Evolutionary conservation across 495 filamentous ascomycete genomes (phyloP).

Genomic region (Amniculicola lignicola): DNA sequence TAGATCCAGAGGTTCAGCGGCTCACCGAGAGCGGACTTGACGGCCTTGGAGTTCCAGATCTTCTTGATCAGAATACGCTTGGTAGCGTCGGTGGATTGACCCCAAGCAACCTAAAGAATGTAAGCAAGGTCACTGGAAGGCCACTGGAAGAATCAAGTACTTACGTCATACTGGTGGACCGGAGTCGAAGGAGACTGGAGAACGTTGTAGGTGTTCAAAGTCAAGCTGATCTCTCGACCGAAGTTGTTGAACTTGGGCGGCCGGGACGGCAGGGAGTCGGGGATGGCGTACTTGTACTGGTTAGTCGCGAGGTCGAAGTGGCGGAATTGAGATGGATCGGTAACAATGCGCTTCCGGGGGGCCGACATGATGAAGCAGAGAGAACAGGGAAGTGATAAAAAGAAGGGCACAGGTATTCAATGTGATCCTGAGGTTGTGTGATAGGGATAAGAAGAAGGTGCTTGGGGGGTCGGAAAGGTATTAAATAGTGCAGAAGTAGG

Average conservation of each 20-base stretch:
- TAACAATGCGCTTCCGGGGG: neutral
- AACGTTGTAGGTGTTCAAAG: constrained; percentile 75
- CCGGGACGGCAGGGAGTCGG: constrained; percentile 26
- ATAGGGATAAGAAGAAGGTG: neutral
- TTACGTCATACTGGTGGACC: constrained; percentile 84
- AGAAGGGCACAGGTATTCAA: neutral
- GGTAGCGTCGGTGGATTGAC: constrained; percentile 48
- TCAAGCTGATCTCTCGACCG: constrained; percentile 57
- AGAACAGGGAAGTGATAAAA: neutral
- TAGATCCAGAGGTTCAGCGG: constrained; percentile 58
- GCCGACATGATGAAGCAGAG: neutral
- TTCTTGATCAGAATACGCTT: constrained; percentile 64
- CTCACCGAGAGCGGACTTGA: constrained; percentile 52
- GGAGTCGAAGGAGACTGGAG: constrained; percentile 48
- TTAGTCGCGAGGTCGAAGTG: constrained; percentile 22
- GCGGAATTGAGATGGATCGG: constrained; percentile 6
- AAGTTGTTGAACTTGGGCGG: constrained; percentile 28
- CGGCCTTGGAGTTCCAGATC: constrained; percentile 63
- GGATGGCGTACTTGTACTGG: constrained; percentile 14
- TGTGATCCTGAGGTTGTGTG: constrained; percentile 1
- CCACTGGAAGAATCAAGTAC: constrained; percentile 39
- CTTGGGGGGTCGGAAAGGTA: neutral
- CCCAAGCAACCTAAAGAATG: constrained; percentile 20
- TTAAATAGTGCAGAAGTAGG: too few relatives aligned
- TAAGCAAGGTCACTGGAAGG: neutral